These are phyloP conservation scores for Cutaneotrichosporon spelunceum DNA, from an alignment of 1,284 basidiomycete genomes.

Conservation along the genomic window DNA sequence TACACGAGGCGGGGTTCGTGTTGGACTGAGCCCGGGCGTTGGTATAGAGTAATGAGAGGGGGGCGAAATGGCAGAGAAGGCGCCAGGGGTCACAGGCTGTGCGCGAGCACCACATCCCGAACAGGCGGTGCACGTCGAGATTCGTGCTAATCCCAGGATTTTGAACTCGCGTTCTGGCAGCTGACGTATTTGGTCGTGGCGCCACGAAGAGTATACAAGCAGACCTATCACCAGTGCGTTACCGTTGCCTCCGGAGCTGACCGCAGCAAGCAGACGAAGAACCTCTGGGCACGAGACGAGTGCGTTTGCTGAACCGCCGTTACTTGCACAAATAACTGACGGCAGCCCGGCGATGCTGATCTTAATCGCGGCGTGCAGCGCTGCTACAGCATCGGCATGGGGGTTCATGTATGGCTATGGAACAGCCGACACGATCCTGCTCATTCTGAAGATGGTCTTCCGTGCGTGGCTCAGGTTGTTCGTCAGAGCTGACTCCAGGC, in stretches of 20 bases:
- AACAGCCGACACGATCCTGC: conserved; percentile 58
- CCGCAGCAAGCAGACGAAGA: conserved; percentile 80
- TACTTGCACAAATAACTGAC: conserved; percentile 4
- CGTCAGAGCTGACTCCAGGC: conserved; percentile 23
- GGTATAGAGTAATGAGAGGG: no score
- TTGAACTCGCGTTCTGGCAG: conserved; percentile 91
- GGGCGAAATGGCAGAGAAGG: no score
- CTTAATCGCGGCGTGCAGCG: conserved; percentile 65
- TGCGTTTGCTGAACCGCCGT: conserved; percentile 23
- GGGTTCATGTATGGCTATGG: conserved; percentile 72
- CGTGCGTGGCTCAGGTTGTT: conserved; percentile 49
- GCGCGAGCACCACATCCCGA: no score
- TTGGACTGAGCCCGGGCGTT: neutral
- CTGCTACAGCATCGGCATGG: conserved; percentile 78
- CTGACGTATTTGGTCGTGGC: conserved; percentile 85
- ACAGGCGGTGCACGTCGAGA: no score
- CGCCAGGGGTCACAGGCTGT: no score
- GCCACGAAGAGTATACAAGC: conserved; percentile 75
- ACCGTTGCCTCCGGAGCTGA: neutral
- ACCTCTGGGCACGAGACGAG: conserved; percentile 93
- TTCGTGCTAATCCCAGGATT: conserved; percentile 67
- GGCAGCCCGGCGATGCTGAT: conserved; percentile 75
- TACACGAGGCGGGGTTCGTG: conserved; percentile 6
- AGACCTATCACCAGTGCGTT: conserved; percentile 48
- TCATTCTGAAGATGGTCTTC: conserved; percentile 75